These are phyloP conservation scores for Clarireedia homoeocarpa DNA, from an alignment of 2,329 filamentous ascomycete species.

Conservation along the genomic window DNA sequence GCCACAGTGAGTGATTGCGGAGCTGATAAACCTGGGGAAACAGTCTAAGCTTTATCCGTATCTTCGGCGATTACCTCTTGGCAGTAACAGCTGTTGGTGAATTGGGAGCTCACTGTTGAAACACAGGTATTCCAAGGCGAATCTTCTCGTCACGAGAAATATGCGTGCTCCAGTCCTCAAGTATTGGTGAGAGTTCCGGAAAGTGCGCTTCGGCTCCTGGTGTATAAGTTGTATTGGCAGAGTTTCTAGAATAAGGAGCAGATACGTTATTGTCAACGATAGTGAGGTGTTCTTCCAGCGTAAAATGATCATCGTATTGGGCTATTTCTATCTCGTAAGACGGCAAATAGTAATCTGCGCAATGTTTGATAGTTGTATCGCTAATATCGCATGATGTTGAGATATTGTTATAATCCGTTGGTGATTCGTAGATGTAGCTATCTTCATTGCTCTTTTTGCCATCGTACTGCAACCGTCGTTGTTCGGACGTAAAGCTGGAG, in stretches of 20 bases:
- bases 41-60: too few relatives aligned
- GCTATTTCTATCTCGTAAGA: neutral
- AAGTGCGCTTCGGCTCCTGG: neutral
- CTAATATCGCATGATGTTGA: too few relatives aligned
- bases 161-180: neutral
- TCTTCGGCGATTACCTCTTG: neutral
- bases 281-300: neutral
- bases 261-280: too few relatives aligned
- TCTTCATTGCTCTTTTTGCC: neutral
- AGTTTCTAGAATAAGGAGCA: too few relatives aligned
- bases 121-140: neutral
- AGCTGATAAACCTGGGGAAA: too few relatives aligned
- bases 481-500: neutral
- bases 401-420: too few relatives aligned
- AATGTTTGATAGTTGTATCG: too few relatives aligned
- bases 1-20: too few relatives aligned
- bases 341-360: neutral
- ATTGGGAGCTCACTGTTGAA: neutral
- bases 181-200: neutral
- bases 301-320: neutral
- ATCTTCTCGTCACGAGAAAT: neutral
- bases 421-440: neutral
- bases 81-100: neutral
- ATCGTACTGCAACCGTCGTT: neutral
- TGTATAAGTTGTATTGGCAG: neutral